Evolutionary conservation across 108 stramenopile species (phyloP).

Genomic region (Asterionellopsis glacialis): DNA sequence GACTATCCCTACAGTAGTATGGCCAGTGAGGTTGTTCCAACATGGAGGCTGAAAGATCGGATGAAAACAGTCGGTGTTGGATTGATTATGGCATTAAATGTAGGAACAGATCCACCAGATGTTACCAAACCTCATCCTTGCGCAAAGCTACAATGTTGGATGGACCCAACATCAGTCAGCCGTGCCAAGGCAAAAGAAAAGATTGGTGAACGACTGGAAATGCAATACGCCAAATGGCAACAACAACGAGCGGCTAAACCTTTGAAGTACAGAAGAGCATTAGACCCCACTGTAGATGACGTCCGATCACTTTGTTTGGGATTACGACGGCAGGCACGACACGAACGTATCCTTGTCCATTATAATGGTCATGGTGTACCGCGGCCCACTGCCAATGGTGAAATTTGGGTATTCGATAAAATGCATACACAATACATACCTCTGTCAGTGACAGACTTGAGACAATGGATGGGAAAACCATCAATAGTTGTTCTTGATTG

Average conservation of each 20-base stretch:
- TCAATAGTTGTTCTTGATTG: conserved; percentile 90
- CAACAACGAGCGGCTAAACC: conserved; percentile 43
- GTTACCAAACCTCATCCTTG: conserved; percentile 85
- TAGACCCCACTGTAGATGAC: conserved; percentile 97
- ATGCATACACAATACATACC: conserved; percentile 99
- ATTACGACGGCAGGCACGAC: conserved; percentile 68
- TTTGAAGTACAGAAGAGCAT: conserved; percentile 64
- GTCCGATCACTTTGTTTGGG: conserved; percentile 71
- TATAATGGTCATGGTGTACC: conserved; percentile 99
- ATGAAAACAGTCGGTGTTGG: conserved; percentile 94
- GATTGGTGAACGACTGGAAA: conserved; percentile 85
- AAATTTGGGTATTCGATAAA: conserved; percentile 95
- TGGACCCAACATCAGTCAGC: conserved; percentile 78
- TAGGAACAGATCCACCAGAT: conserved; percentile 98
- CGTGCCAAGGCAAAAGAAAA: conserved; percentile 80
- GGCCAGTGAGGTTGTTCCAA: conserved; percentile 29
- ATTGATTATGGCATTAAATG: conserved; percentile 87
- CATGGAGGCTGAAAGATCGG: conserved; percentile 90
- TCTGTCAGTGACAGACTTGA: conserved; percentile 81
- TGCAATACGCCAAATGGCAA: conserved; percentile 90
- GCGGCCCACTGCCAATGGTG: conserved; percentile 91
- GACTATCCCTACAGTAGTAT: background rate
- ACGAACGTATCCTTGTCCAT: conserved; percentile 91
- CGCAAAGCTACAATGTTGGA: conserved; percentile 92
- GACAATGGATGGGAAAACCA: conserved; percentile 89